Evolutionary conservation across 1,139 yeast species (phyloP).

Genomic region (Diutina rugosa): DNA sequence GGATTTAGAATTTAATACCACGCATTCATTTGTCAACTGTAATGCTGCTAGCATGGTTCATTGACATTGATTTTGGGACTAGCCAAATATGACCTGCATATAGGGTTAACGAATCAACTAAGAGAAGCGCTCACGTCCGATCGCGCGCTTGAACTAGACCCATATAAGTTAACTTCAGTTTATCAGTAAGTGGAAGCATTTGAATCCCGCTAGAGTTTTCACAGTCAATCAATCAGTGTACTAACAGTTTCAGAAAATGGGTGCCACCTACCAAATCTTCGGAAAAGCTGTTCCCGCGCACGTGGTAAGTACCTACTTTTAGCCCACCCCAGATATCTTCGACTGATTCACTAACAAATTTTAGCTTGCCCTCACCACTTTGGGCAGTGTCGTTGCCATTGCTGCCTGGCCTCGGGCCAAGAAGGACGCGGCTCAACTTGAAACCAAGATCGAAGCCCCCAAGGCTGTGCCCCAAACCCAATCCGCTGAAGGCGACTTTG

Average conservation of each 20-base stretch:
- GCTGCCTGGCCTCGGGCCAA: conserved; percentile 28
- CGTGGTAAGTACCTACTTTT: conserved; percentile 28
- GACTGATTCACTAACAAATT: conserved; percentile 4
- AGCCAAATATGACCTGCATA: not conserved
- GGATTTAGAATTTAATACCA: no score
- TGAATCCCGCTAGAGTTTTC: no score
- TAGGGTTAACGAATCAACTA: not conserved
- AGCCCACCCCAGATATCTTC: not conserved
- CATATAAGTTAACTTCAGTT: not conserved
- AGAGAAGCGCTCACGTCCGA: not conserved
- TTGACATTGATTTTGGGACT: no score
- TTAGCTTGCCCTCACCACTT: conserved; percentile 32
- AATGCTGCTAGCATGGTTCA: no score
- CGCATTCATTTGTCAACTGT: no score
- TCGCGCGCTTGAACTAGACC: not conserved
- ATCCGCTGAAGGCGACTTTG: conserved; percentile 39
- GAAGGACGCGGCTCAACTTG: conserved; percentile 7
- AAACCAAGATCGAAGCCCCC: not conserved
- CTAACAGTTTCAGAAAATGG: conserved; percentile 23
- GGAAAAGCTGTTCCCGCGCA: conserved; percentile 58
- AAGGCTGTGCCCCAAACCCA: not conserved
- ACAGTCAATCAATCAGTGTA: not conserved
- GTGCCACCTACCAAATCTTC: conserved; percentile 46
- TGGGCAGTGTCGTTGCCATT: conserved; percentile 32
- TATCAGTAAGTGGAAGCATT: not conserved